Percentiles rank a stretch among this genome's conserved stretches.
Evolutionary conservation across 495 filamentous ascomycete species (phyloP).

Genomic region (Aspergillus bertholletiae): DNA sequence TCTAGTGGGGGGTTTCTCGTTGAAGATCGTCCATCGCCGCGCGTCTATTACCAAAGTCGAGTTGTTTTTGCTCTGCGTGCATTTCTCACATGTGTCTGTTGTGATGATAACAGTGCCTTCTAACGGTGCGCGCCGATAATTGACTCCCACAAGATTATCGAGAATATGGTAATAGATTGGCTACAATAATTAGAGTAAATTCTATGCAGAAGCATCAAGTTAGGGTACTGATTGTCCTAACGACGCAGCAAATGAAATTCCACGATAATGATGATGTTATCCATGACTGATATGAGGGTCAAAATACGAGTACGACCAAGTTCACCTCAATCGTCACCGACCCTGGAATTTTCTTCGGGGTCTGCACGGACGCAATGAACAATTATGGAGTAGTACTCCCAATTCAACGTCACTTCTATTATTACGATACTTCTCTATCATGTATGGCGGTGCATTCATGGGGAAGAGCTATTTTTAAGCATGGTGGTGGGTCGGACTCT

Average conservation of each 20-base stretch:
- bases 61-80: not conserved
- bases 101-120: not conserved
- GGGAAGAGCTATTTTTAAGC: slow-evolving; percentile 4
- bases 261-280: not conserved
- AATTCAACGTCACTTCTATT: not conserved
- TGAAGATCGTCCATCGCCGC: slow-evolving; percentile 22
- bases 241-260: not conserved
- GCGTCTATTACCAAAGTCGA: slow-evolving; percentile 10
- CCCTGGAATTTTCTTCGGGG: not conserved
- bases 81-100: not conserved
- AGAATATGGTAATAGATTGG: not conserved
- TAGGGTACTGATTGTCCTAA: not conserved
- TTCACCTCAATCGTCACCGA: not conserved
- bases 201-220: not conserved
- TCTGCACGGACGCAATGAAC: not conserved
- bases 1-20: slow-evolving; percentile 7
- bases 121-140: not conserved
- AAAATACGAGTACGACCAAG: not conserved
- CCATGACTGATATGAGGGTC: not conserved
- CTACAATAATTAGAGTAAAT: not conserved
- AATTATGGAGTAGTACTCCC: no score
- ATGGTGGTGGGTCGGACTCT: not conserved
- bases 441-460: slow-evolving; percentile 5
- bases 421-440: not conserved
- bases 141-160: not conserved